These are phyloP conservation scores for Agrocybe pediades DNA, from an alignment of 768 basidiomycete species.

Conservation along the genomic window DNA sequence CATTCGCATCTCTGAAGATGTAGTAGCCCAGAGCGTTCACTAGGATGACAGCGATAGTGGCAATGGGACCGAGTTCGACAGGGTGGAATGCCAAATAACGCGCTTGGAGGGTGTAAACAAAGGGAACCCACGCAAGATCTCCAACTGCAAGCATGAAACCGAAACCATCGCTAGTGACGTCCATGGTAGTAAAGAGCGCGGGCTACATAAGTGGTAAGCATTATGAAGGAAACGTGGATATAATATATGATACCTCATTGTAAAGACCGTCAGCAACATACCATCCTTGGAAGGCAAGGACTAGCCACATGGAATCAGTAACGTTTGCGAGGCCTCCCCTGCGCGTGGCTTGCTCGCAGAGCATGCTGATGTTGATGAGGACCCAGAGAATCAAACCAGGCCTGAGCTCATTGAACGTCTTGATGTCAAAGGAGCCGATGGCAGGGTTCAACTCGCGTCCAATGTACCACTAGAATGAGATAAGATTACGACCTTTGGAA, in stretches of 20 bases:
- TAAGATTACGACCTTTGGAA: neutral
- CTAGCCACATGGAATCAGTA: slow-evolving; percentile 93
- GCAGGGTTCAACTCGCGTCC: slow-evolving; percentile 94
- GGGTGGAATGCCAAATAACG: slow-evolving; percentile 93
- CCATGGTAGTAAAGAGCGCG: slow-evolving; percentile 93
- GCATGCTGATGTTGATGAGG: slow-evolving; percentile 87
- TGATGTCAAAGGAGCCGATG: slow-evolving; percentile 67
- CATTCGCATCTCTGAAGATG: slow-evolving; percentile 88
- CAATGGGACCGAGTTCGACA: slow-evolving; percentile 69
- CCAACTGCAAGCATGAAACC: slow-evolving; percentile 98
- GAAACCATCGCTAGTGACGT: slow-evolving; percentile 96
- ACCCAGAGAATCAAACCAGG: slow-evolving; percentile 93
- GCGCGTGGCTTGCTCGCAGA: slow-evolving; percentile 86
- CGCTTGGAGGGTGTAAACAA: slow-evolving; percentile 91
- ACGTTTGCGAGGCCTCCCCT: slow-evolving; percentile 64
- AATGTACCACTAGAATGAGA: slow-evolving; percentile 72
- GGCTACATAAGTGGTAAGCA: slow-evolving; percentile 45
- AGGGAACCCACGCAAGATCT: slow-evolving; percentile 92
- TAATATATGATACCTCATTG: slow-evolving; percentile 69
- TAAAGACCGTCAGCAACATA: slow-evolving; percentile 88
- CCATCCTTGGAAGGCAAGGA: slow-evolving; percentile 80
- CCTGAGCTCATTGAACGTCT: slow-evolving; percentile 81
- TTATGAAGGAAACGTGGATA: neutral
- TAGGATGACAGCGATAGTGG: slow-evolving; percentile 57
- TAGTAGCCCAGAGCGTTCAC: slow-evolving; percentile 79